These are phyloP conservation scores for Didymella pinodella DNA, from an alignment of 2,329 filamentous ascomycete genomes.

Conservation along the genomic window DNA sequence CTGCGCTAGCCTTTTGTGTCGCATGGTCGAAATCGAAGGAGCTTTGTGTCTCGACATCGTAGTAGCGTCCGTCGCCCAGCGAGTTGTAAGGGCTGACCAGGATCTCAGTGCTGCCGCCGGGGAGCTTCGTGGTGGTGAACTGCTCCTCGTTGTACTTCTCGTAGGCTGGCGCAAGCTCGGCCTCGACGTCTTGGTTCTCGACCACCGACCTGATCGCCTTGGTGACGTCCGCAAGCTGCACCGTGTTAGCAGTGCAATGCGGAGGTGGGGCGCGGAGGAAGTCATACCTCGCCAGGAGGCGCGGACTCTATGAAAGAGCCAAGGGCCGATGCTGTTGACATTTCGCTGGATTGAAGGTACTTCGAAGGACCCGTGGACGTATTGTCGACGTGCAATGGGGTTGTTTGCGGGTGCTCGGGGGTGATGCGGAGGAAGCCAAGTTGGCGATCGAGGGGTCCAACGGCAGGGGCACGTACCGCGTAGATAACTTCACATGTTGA, in stretches of 20 bases:
- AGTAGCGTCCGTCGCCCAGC: constrained; percentile 83
- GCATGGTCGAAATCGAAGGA: constrained; percentile 89
- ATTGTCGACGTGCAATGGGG: constrained; percentile 20
- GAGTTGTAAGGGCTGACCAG: constrained; percentile 88
- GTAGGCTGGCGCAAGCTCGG: constrained; percentile 82
- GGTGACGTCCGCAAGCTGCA: constrained; percentile 84
- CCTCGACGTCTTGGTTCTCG: constrained; percentile 70
- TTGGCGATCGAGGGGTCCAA: constrained; percentile 34
- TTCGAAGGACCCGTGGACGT: neutral
- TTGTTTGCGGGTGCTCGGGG: constrained; percentile 15
- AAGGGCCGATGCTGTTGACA: constrained; percentile 53
- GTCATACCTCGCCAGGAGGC: constrained; percentile 89
- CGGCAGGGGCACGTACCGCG: constrained; percentile 24
- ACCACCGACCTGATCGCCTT: constrained; percentile 92
- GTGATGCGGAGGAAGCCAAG: constrained; percentile 35
- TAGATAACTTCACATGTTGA: neutral
- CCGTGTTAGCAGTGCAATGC: constrained; percentile 31
- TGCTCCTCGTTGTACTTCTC: constrained; percentile 97
- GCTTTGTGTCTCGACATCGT: constrained; percentile 84
- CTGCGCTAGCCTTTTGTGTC: constrained; percentile 82
- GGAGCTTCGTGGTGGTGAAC: constrained; percentile 86
- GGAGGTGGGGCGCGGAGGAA: constrained; percentile 7
- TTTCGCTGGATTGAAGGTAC: constrained; percentile 15
- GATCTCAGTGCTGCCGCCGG: constrained; percentile 79
- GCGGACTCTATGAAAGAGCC: constrained; percentile 91